Percentiles rank a stretch among this genome's conserved stretches.
phyloP scores from a whole-genome alignment of 2,329 filamentous ascomycete genomes.

The Elsinoe batatas region DNA sequence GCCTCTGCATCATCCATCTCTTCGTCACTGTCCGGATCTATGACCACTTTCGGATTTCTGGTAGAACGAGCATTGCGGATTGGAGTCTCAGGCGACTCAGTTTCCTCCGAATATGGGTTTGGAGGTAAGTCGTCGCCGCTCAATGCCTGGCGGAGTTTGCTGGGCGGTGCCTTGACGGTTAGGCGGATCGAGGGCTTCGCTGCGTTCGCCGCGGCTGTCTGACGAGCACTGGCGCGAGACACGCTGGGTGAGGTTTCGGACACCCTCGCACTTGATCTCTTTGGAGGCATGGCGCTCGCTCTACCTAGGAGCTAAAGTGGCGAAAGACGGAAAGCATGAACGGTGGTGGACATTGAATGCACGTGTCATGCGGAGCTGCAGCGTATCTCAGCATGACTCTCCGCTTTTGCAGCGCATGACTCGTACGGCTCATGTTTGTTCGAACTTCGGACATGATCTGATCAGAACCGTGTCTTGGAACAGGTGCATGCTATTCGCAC shows the following conservation, averaged over 20 bases:
- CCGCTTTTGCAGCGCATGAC: too few species aligned
- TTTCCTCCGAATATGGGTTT: constrained; percentile 24
- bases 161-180: constrained; percentile 41
- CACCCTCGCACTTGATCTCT: constrained; percentile 22
- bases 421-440: too few species aligned
- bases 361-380: too few species aligned
- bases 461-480: too few species aligned
- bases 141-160: constrained; percentile 40
- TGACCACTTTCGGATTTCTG: constrained; percentile 26
- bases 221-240: constrained; percentile 26
- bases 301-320: too few species aligned
- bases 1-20: constrained; percentile 13
- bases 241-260: constrained; percentile 31
- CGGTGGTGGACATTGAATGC: too few species aligned
- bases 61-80: constrained; percentile 23
- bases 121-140: constrained; percentile 27
- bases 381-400: too few species aligned
- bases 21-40: constrained; percentile 27
- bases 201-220: constrained; percentile 28
- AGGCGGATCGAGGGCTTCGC: constrained; percentile 38
- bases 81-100: constrained; percentile 24
- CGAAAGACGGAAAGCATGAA: too few species aligned
- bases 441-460: too few species aligned
- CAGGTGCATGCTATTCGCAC: too few species aligned
- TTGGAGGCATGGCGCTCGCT: constrained; percentile 23